Conservation (phyloP, 805 yeast genomes). For the Saccharomyces jurei region DNA sequence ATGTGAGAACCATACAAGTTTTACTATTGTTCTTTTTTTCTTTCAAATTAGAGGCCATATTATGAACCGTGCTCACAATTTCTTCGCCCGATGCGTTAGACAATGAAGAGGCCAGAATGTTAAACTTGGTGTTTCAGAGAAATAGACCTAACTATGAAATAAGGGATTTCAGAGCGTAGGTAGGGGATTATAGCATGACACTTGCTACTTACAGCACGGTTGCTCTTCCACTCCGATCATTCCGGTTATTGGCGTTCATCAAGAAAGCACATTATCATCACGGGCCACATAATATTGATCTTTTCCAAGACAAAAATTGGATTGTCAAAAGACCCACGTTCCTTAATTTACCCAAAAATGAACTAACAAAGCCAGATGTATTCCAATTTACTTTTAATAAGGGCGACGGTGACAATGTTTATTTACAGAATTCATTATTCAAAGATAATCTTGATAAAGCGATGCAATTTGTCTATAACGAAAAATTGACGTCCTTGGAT, state of each 20-base stretch:
- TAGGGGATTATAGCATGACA: not conserved
- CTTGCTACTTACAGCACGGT: not conserved
- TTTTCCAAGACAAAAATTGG: conserved; percentile 7
- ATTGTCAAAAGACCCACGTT: conserved; percentile 1
- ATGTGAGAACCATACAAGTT: not conserved
- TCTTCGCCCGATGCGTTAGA: not conserved
- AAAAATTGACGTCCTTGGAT: conserved; percentile 9
- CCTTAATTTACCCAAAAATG: conserved; percentile 4
- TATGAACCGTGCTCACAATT: not conserved
- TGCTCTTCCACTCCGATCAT: not conserved
- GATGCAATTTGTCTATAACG: conserved; percentile 12
- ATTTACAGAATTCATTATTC: conserved; percentile 6
- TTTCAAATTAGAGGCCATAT: not conserved
- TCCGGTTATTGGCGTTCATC: not conserved
- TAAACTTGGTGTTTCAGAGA: not conserved
- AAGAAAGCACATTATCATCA: not conserved
- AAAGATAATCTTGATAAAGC: conserved; percentile 8
- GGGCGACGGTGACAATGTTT: conserved; percentile 4
- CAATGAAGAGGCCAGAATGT: not conserved
- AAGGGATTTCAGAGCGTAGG: not conserved
- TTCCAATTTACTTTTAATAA: not conserved
- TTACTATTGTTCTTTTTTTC: too few species aligned
- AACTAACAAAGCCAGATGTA: not conserved
- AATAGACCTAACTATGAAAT: not conserved
- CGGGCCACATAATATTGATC: not conserved